A percentile compares a stretch with the other conserved stretches of the same genome.
Evolutionary conservation across 2,329 filamentous ascomycete species (phyloP).

Genomic region (Coniochaeta ligniaria): DNA sequence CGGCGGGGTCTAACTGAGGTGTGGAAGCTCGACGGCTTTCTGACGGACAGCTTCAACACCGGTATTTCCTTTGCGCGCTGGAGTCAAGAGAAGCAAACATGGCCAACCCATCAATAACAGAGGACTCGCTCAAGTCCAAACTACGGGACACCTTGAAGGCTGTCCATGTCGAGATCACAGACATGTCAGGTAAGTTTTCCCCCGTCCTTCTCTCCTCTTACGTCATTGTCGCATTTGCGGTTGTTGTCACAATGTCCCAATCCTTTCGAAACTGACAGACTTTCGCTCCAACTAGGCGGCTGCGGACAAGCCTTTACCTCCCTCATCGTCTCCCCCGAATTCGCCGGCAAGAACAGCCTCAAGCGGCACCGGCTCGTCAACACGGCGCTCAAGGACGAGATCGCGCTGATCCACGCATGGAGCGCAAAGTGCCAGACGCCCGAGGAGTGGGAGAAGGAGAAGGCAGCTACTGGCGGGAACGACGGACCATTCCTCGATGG

Average conservation of each 20-base stretch:
- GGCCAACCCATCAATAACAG: slow-evolving; percentile 59
- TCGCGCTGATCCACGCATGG: slow-evolving; percentile 89
- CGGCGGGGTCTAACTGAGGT: background rate
- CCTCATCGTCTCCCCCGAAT: slow-evolving; percentile 57
- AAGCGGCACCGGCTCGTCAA: slow-evolving; percentile 86
- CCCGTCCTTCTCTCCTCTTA: background rate
- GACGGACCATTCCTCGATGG: slow-evolving; percentile 33
- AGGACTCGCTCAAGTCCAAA: slow-evolving; percentile 60
- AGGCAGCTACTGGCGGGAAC: slow-evolving; percentile 21
- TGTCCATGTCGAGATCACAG: slow-evolving; percentile 77
- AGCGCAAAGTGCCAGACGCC: slow-evolving; percentile 90
- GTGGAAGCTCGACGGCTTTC: background rate
- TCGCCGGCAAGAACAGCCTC: slow-evolving; percentile 66
- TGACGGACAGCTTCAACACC: background rate
- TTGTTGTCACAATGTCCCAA: background rate
- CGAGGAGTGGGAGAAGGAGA: slow-evolving; percentile 74
- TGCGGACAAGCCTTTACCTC: slow-evolving; percentile 56
- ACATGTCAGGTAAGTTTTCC: slow-evolving; percentile 72
- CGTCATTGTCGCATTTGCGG: slow-evolving; percentile 2
- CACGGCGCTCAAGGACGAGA: slow-evolving; percentile 74
- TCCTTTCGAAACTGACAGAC: background rate
- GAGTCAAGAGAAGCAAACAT: slow-evolving; percentile 22
- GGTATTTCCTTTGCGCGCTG: background rate
- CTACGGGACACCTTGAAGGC: slow-evolving; percentile 66
- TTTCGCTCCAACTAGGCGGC: slow-evolving; percentile 35